Percentiles rank a stretch among this genome's conserved stretches.
These are phyloP conservation scores for Fraxinus albicans DNA, from an alignment of 305 asterid genomes.

Conservation along the genomic window DNA sequence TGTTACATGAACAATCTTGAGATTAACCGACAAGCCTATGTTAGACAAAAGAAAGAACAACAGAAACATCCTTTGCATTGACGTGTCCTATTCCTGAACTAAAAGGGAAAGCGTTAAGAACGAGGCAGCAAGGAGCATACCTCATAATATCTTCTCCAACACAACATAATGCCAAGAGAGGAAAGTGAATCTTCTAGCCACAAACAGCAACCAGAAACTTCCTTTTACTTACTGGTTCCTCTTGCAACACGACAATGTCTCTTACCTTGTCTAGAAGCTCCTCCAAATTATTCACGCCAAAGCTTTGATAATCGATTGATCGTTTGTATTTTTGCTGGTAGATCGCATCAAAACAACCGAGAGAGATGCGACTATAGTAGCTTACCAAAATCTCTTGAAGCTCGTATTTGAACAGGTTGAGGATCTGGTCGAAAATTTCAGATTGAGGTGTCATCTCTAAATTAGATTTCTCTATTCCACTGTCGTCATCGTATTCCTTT, in stretches of 20 bases:
- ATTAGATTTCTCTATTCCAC: constrained; percentile 29
- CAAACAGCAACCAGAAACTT: constrained; percentile 59
- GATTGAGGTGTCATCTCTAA: constrained; percentile 23
- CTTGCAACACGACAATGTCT: constrained; percentile 67
- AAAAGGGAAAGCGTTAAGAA: constrained; percentile 2
- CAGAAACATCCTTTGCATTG: background rate
- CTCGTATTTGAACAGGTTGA: constrained; percentile 60
- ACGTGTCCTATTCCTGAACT: background rate
- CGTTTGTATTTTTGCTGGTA: constrained; percentile 80
- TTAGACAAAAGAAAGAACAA: background rate
- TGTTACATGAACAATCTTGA: background rate
- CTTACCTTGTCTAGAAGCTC: constrained; percentile 69
- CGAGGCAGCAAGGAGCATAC: constrained; percentile 24
- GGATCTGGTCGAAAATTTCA: constrained; percentile 28
- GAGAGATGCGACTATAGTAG: constrained; percentile 62
- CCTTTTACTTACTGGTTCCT: constrained; percentile 63
- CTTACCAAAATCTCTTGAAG: constrained; percentile 89
- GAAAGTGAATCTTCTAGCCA: constrained; percentile 32
- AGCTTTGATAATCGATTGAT: constrained; percentile 52
- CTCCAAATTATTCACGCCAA: constrained; percentile 66
- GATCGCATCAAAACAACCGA: constrained; percentile 64
- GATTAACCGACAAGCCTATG: background rate
- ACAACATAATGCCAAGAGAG: constrained; percentile 16
- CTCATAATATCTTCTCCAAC: constrained; percentile 29
- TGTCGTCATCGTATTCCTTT: constrained; percentile 28